Conservation (phyloP, 1,284 basidiomycete genomes). For the Melampsora larici-populina region DNA sequence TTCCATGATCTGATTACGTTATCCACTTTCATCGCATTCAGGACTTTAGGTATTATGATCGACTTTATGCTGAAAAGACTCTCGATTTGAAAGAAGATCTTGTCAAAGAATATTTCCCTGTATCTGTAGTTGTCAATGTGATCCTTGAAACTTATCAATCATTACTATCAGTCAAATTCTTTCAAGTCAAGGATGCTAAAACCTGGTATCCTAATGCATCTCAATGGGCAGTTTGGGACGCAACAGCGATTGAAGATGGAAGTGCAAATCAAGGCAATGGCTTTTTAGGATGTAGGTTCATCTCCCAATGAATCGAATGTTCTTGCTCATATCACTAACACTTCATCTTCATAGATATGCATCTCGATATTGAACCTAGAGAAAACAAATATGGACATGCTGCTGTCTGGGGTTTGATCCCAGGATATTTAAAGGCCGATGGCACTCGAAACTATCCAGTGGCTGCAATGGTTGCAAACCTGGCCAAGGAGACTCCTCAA, state of each 20-base stretch:
- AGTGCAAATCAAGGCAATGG: constrained; percentile 28
- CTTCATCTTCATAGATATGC: constrained; percentile 58
- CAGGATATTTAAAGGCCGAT: constrained; percentile 50
- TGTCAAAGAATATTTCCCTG: constrained; percentile 81
- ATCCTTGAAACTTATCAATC: constrained; percentile 77
- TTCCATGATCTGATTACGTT: constrained; percentile 43
- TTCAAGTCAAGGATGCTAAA: constrained; percentile 59
- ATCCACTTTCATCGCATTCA: constrained; percentile 62
- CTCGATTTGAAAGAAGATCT: constrained; percentile 68
- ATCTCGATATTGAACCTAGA: constrained; percentile 80
- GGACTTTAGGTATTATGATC: constrained; percentile 29
- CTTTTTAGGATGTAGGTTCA: constrained; percentile 32
- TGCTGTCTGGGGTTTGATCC: constrained; percentile 69
- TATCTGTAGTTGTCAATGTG: constrained; percentile 70
- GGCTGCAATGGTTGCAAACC: constrained; percentile 78
- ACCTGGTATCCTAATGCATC: constrained; percentile 68
- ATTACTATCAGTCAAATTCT: constrained; percentile 69
- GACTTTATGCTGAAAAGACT: constrained; percentile 48
- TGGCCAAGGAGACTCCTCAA: constrained; percentile 73
- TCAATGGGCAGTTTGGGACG: constrained; percentile 42
- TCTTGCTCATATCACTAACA: not conserved
- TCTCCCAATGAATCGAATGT: too few species aligned
- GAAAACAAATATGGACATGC: constrained; percentile 75
- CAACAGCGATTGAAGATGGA: constrained; percentile 10
- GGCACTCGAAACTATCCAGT: constrained; percentile 69